phyloP scores from a whole-genome alignment of 1,284 basidiomycete species.

The Dichomitus squalens region DNA sequence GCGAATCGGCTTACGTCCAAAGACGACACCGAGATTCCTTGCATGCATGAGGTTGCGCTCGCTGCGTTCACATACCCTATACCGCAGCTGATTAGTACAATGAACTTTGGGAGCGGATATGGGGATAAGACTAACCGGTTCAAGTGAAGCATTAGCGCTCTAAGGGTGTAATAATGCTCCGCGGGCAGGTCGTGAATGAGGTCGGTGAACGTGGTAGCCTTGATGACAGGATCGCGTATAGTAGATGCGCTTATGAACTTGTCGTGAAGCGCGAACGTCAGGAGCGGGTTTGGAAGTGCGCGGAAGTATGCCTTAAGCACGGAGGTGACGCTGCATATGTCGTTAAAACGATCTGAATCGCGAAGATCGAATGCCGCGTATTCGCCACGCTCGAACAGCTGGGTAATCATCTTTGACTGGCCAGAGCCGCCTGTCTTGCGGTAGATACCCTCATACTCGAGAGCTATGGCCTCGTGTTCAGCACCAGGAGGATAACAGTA shows the following conservation, averaged over 20 bases:
- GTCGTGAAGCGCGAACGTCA: constrained; percentile 92
- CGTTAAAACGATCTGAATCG: constrained; percentile 91
- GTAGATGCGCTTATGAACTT: constrained; percentile 81
- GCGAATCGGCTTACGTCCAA: constrained; percentile 80
- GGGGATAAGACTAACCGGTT: constrained; percentile 56
- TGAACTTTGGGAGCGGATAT: background rate
- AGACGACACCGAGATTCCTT: constrained; percentile 98
- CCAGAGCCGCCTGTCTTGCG: constrained; percentile 95
- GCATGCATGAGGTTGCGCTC: constrained; percentile 92
- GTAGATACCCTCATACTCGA: constrained; percentile 95
- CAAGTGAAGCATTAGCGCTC: constrained; percentile 85
- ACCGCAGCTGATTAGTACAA: background rate
- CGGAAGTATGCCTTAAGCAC: constrained; percentile 98
- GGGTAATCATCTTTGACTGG: constrained; percentile 91
- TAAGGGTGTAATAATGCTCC: constrained; percentile 88
- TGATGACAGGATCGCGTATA: constrained; percentile 64
- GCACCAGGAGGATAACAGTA: background rate
- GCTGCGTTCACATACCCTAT: constrained; percentile 69
- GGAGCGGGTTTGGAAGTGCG: constrained; percentile 84
- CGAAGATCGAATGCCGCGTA: constrained; percentile 87
- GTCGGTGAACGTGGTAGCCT: constrained; percentile 65
- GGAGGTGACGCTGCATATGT: constrained; percentile 95
- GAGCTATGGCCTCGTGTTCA: constrained; percentile 45
- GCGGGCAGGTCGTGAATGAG: constrained; percentile 80
- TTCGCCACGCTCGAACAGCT: constrained; percentile 93